Evolutionary conservation across 2,329 filamentous ascomycete species (phyloP), one percentile per base, ranked within the genome.

Genomic region (Fusarium coicis): DNA sequence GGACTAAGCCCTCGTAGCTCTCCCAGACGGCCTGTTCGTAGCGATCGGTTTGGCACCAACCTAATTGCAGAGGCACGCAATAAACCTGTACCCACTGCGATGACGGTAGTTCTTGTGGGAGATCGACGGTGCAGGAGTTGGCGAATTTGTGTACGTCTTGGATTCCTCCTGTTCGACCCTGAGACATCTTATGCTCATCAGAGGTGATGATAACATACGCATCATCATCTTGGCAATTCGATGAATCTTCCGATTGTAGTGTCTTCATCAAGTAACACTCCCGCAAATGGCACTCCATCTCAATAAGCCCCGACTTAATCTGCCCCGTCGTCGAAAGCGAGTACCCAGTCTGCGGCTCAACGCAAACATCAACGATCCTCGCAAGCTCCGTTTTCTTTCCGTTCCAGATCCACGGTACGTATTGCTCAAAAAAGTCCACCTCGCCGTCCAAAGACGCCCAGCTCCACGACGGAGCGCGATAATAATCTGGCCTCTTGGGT

Each of bases 11-110:
- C 23, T 64, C 62, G 2, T 63, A 64, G 16, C 43, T 64, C 16
- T 64, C 62, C 62, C 62, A 64, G 3, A 64, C n/a, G 1, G 62
- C 26, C 15, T 64, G 62, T 8, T 64, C 62, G 3, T 64, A 64
- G 4, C 62, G 58, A 46, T 64, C 62, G 2, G 62, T 64, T 26
- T 64, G 58, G 34, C 62, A 40, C n/a, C 40, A 43, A 0, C 58
- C 62, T 1, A 64, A 19, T 18, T 64, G 62, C 2, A 64, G 32
- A 10, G 62, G 62, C 0, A 64, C 28, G 1, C 62, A 46, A 10
- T 46, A 54, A 2, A 64, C 58, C 0, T 34, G 44, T 0, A 21
- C 9, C 58, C 58, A 64, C 9, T 34, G n/a, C 2, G 58, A 28
- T 3, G 7, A 8, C 0, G 32, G 7, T 7, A 54, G 39, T 1